These are phyloP conservation scores for Camelina neglecta DNA, from an alignment of 345 rosid species.

Conservation along the genomic window DNA sequence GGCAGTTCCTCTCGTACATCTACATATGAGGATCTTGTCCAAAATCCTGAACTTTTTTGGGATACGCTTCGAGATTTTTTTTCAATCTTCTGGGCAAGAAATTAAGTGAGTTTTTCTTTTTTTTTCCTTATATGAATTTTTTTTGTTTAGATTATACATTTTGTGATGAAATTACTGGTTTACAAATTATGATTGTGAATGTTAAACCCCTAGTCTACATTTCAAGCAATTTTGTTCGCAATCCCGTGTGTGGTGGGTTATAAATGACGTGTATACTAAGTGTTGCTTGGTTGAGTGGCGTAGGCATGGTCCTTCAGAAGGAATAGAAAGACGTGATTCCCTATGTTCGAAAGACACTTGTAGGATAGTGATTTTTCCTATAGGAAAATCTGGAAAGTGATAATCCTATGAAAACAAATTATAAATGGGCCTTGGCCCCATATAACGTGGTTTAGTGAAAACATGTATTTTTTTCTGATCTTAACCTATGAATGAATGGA, in stretches of 20 bases:
- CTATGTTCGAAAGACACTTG: background rate
- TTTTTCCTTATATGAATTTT: background rate
- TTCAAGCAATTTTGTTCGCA: background rate
- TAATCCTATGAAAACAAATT: no score
- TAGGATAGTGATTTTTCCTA: background rate
- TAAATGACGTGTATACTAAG: background rate
- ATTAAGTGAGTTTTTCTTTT: conserved; percentile 48
- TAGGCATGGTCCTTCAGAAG: no score
- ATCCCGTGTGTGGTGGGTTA: background rate
- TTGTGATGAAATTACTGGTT: background rate
- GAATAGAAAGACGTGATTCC: background rate
- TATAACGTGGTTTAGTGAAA: no score
- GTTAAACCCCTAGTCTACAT: background rate
- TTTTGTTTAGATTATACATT: background rate
- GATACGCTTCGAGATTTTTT: conserved; percentile 59
- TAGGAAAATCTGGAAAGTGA: background rate
- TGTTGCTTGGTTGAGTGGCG: no score
- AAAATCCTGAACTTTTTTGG: conserved; percentile 62
- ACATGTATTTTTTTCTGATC: no score
- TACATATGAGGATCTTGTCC: conserved; percentile 54
- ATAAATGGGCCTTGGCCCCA: background rate
- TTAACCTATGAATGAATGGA: no score
- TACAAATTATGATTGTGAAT: background rate
- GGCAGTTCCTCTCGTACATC: conserved; percentile 52
- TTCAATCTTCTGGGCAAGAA: conserved; percentile 43